Base-by-base conservation (phyloP, 176 grass and related monocot genomes). In the Stipa capillata region DNA sequence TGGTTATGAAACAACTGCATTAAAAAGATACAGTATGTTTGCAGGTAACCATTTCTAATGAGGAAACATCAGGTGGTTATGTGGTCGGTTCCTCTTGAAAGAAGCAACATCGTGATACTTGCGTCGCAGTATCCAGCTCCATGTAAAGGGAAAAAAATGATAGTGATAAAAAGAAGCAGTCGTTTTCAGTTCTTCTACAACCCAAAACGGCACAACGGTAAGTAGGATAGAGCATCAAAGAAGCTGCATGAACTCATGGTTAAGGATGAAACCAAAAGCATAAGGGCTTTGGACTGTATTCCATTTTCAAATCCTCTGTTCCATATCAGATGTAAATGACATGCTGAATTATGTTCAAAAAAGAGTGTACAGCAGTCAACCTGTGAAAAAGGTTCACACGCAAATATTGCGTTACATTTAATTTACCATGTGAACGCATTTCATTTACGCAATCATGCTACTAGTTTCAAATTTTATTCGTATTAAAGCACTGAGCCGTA, bases 161-260 rank as follows among this genome's bases (percentile, higher is more conserved):
- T 64, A 68, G 12, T 37, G 52, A 80, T 63, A 85, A n/a, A n/a
- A n/a, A 89, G 69, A 43, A 68, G 62, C 10, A 55, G 70, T 81
- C 70, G 74, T 70, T 85, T 85, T 89, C 87, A 89, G 62, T 48
- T 76, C 33, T 80, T 32, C 43, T 41, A 74, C 66, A 68, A 58
- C n/a, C n/a, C 41, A 65, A 43, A 65, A 83, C 50, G 24, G 50
- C 31, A 78, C 53, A 23, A 41, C 60, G 18, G 4, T 41, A 74
- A 65, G 67, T 44, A 81, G 14, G 21, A 82, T 40, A 62, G 21
- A 52, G 33, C 40, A 20, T 83, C 36, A 82, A 82, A 82, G 43
- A 77, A 62, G 20, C 37, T 69, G 35, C 27, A 16, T 83, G 61
- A 69, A 70, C 62, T 84, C 31, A 65, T 32, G n/a, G n/a, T n/a